phyloP scores from a whole-genome alignment of 1,284 basidiomycete genomes.

The Malassezia caprae region DNA sequence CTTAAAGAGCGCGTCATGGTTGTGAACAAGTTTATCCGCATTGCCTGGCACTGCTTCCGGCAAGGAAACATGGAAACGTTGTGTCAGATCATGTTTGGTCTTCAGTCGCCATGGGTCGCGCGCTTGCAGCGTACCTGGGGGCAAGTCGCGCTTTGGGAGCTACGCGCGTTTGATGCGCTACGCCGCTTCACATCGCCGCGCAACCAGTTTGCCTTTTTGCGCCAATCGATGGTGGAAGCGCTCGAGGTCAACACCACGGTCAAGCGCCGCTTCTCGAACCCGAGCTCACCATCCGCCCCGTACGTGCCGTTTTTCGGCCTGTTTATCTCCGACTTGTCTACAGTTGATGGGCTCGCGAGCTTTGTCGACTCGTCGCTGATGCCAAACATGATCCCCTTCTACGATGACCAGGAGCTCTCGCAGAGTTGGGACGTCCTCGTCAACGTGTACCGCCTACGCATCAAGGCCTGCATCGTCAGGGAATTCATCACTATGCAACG shows the following conservation, averaged over 20 bases:
- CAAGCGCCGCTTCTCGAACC: constrained; percentile 19
- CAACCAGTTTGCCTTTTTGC: constrained; percentile 62
- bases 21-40: constrained; percentile 68
- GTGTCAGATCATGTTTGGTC: constrained; percentile 68
- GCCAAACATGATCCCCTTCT: constrained; percentile 16
- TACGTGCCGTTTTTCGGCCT: constrained; percentile 42
- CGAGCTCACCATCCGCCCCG: neutral
- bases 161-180: constrained; percentile 65
- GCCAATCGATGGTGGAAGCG: constrained; percentile 34
- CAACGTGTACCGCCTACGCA: constrained; percentile 17
- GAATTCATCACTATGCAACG: constrained; percentile 11
- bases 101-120: constrained; percentile 64
- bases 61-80: constrained; percentile 70
- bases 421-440: constrained; percentile 16
- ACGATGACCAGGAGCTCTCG: constrained; percentile 17
- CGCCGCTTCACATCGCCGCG: constrained; percentile 60
- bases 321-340: constrained; percentile 37
- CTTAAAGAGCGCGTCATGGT: constrained; percentile 58
- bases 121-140: constrained; percentile 63
- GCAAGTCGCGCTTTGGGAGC: constrained; percentile 63
- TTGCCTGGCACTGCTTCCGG: constrained; percentile 79
- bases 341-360: constrained; percentile 32
- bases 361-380: constrained; percentile 29
- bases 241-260: constrained; percentile 17
- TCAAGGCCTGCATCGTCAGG: constrained; percentile 15